phyloP scores from a whole-genome alignment of 176 grass and related monocot genomes.

The Phyllostachys edulis region DNA sequence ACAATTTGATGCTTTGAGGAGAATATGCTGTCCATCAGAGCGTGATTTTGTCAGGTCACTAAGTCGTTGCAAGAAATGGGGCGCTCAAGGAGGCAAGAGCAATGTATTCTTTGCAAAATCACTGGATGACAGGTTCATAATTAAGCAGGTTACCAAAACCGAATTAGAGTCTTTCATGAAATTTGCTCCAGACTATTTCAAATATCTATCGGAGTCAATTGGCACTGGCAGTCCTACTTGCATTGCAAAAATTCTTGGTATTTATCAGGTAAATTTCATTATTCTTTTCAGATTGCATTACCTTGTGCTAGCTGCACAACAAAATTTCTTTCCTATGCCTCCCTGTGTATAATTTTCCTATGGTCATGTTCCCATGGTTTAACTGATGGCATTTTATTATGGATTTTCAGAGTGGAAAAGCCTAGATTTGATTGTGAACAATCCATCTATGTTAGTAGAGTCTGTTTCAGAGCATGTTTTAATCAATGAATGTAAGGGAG shows the following conservation, averaged over 20 bases:
- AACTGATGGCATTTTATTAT: not conserved
- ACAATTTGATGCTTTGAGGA: constrained; percentile 78
- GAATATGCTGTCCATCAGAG: constrained; percentile 92
- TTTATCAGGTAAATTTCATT: constrained; percentile 74
- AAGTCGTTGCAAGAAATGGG: constrained; percentile 98
- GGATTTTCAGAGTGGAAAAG: not conserved
- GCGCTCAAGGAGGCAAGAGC: constrained; percentile 95
- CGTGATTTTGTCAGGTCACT: constrained; percentile 92
- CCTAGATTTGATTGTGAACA: constrained; percentile 12
- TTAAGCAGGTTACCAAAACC: constrained; percentile 94
- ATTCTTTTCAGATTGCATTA: constrained; percentile 10
- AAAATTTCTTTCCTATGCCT: not conserved
- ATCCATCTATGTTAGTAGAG: not conserved
- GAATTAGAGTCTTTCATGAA: constrained; percentile 96
- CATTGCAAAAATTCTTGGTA: constrained; percentile 96
- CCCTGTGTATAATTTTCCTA: not conserved
- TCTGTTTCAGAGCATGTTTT: constrained; percentile 6
- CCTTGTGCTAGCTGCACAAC: not conserved
- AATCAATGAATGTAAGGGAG: not conserved
- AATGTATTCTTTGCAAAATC: constrained; percentile 99
- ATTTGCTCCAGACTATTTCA: constrained; percentile 91
- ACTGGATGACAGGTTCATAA: constrained; percentile 93
- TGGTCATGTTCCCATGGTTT: constrained; percentile 12
- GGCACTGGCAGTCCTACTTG: constrained; percentile 81
- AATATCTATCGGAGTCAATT: constrained; percentile 86